phyloP scores from a whole-genome alignment of 345 rosid species.

The Eucalyptus polybractea region DNA sequence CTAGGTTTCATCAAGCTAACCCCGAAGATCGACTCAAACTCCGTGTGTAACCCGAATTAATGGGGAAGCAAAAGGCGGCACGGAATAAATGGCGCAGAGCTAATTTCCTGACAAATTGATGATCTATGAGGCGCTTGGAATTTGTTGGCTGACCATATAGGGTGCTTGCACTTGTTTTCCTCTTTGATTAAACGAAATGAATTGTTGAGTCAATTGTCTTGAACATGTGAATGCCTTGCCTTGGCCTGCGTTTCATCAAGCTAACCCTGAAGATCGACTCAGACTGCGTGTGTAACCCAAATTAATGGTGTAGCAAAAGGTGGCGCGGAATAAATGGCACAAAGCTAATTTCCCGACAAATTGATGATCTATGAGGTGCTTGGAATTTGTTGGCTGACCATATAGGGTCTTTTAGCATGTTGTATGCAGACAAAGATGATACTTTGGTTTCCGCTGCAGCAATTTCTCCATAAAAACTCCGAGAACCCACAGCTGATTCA shows the following conservation, averaged over 20 bases:
- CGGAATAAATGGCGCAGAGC: too few species aligned
- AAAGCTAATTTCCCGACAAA: background rate
- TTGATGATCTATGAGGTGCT: background rate
- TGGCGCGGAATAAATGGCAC: background rate
- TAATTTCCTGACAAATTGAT: background rate
- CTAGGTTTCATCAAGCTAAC: background rate
- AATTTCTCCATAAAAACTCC: background rate
- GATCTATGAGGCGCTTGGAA: background rate
- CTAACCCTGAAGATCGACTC: background rate
- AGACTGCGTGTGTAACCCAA: background rate
- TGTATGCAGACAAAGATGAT: background rate
- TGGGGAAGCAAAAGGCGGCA: background rate
- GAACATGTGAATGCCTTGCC: too few species aligned
- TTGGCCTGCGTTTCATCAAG: background rate
- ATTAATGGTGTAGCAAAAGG: background rate
- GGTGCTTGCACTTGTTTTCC: background rate
- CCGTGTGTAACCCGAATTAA: background rate
- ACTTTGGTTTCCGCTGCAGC: background rate
- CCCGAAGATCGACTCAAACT: background rate
- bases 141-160: background rate
- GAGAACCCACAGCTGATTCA: too few species aligned
- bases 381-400: background rate
- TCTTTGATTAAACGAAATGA: too few species aligned
- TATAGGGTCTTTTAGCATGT: background rate
- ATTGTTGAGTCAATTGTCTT: too few species aligned